Conservation (phyloP, 2,329 filamentous ascomycete species). For the Talaromyces atroroseus region DNA sequence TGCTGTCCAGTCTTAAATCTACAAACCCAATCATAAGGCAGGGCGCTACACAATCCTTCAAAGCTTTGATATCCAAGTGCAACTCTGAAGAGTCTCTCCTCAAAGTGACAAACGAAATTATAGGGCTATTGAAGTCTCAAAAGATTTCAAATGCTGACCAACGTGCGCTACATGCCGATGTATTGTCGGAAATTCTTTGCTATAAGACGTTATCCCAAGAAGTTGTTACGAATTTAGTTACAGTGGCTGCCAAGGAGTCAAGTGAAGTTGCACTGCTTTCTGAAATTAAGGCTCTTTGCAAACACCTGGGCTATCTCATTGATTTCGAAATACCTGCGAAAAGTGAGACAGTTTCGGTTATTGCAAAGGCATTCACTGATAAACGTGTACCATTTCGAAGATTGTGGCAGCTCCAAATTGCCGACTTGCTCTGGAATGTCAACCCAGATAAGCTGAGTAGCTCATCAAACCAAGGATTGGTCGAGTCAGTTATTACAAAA, state of each 20-base stretch:
- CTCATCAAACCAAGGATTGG: constrained; percentile 43
- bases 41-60: constrained; percentile 70
- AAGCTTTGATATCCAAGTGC: constrained; percentile 60
- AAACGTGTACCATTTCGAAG: constrained; percentile 75
- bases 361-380: constrained; percentile 76
- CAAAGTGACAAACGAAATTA: constrained; percentile 70
- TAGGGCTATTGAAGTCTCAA: constrained; percentile 71
- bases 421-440: constrained; percentile 62
- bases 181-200: constrained; percentile 62
- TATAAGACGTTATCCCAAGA: constrained; percentile 60
- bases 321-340: constrained; percentile 57
- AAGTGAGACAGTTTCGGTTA: constrained; percentile 62
- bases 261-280: constrained; percentile 77
- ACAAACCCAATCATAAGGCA: constrained; percentile 72
- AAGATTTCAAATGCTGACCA: constrained; percentile 85
- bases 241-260: constrained; percentile 73
- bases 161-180: constrained; percentile 73
- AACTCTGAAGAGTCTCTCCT: constrained; percentile 55
- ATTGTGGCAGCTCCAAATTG: constrained; percentile 72
- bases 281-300: constrained; percentile 66
- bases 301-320: constrained; percentile 60
- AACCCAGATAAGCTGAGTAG: constrained; percentile 44
- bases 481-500: constrained; percentile 48
- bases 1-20: constrained; percentile 87
- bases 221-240: constrained; percentile 60